These are phyloP conservation scores for Soucietia sequanensis DNA, from an alignment of 805 yeast species.

Conservation along the genomic window DNA sequence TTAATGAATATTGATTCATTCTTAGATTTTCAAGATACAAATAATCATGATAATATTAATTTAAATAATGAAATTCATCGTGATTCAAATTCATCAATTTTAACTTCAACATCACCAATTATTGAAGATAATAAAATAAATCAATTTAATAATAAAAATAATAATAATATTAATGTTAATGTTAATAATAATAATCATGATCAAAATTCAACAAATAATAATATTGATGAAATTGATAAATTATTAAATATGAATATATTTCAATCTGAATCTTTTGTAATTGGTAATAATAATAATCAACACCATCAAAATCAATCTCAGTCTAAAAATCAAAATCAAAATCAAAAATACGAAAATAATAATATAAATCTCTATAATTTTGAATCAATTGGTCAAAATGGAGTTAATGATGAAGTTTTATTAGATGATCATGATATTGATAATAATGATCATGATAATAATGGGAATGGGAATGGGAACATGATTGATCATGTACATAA, in stretches of 20 bases:
- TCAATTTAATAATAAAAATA: conserved; percentile 13
- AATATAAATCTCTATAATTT: conserved; percentile 5
- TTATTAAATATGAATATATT: conserved; percentile 39
- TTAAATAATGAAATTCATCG: not conserved
- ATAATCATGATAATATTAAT: not conserved
- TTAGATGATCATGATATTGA: too few relatives aligned
- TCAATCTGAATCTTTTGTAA: conserved; percentile 29
- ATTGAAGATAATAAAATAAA: not conserved
- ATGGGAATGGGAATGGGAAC: too few relatives aligned
- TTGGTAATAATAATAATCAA: conserved; percentile 12
- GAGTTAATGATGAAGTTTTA: conserved; percentile 34
- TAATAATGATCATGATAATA: not conserved
- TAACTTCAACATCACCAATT: not conserved
- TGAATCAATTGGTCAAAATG: conserved; percentile 14
- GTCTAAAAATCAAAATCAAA: conserved; percentile 3
- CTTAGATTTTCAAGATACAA: conserved; percentile 9
- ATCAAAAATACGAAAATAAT: too few relatives aligned
- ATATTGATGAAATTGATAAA: conserved; percentile 39
- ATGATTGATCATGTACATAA: too few relatives aligned
- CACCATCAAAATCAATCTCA: conserved; percentile 3
- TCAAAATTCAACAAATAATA: conserved; percentile 2
- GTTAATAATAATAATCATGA: not conserved
- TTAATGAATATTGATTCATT: conserved; percentile 16
- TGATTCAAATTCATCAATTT: not conserved
- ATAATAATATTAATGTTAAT: conserved; percentile 43